phyloP scores from a whole-genome alignment of 345 rosid genomes.

The Noccaea caerulescens region DNA sequence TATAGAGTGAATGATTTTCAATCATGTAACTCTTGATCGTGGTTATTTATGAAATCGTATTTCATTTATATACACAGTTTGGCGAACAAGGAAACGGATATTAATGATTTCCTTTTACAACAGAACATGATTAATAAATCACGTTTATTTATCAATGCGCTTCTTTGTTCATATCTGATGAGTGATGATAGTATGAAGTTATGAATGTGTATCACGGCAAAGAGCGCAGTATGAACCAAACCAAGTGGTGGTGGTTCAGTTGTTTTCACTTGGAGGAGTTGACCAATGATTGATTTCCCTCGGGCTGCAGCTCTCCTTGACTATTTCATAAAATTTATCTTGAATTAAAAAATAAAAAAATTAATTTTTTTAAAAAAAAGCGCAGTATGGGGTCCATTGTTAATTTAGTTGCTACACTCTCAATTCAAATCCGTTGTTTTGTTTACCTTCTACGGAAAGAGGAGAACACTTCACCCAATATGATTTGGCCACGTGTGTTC shows the following conservation, averaged over 20 bases:
- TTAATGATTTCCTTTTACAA: conserved; percentile 24
- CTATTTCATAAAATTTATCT: too few relatives aligned
- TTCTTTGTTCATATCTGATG: conserved; percentile 14
- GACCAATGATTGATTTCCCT: too few relatives aligned
- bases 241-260: too few relatives aligned
- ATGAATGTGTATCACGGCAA: not conserved
- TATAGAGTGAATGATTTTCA: conserved; percentile 32
- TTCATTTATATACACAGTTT: not conserved
- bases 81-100: conserved; percentile 8
- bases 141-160: conserved; percentile 22
- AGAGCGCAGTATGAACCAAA: not conserved
- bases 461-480: conserved; percentile 20
- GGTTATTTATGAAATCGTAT: conserved; percentile 5
- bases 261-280: too few relatives aligned
- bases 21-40: conserved; percentile 31
- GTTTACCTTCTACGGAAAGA: conserved; percentile 37
- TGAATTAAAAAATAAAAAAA: too few relatives aligned
- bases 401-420: conserved; percentile 12
- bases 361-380: too few relatives aligned
- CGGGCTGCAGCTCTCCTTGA: too few relatives aligned
- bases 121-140: conserved; percentile 28
- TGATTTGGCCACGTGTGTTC: conserved; percentile 5
- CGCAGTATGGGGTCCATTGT: not conserved
- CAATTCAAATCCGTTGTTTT: conserved; percentile 20
- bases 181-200: not conserved